Percentiles rank a stretch among this genome's conserved stretches.
Conservation (phyloP, 83 land plant species). For the Isoetes engelmannii region DNA sequence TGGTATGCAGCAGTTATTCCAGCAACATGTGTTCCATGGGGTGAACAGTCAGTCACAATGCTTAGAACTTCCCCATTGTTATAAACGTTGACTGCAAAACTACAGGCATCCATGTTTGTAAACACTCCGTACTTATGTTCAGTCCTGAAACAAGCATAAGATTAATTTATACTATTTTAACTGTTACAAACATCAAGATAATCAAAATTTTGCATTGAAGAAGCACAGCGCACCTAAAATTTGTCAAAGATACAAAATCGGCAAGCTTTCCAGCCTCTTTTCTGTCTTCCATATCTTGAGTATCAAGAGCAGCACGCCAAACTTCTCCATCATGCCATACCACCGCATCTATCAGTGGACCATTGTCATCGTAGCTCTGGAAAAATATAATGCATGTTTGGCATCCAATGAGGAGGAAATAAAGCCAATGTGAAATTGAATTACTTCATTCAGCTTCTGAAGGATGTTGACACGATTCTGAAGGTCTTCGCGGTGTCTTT, state of each 20-base stretch:
- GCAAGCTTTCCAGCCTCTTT: conserved; percentile 69
- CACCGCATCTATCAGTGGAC: conserved; percentile 95
- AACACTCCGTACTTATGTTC: conserved; percentile 79
- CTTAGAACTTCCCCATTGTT: conserved; percentile 86
- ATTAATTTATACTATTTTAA: neutral
- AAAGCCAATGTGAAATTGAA: neutral
- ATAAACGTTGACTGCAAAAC: conserved; percentile 71
- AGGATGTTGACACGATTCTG: conserved; percentile 75
- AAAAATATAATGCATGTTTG: neutral
- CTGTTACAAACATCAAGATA: too few species aligned
- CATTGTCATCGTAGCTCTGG: conserved; percentile 92
- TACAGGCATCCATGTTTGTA: conserved; percentile 87
- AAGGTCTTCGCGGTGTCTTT: conserved; percentile 74
- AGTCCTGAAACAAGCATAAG: conserved; percentile 41
- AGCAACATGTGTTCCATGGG: conserved; percentile 99
- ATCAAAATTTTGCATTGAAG: too few species aligned
- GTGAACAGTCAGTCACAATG: conserved; percentile 95
- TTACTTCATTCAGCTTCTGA: conserved; percentile 68
- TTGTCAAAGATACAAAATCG: conserved; percentile 76
- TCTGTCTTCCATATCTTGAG: conserved; percentile 73
- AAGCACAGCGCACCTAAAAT: conserved; percentile 51
- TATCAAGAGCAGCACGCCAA: conserved; percentile 97
- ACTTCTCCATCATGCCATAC: conserved; percentile 96
- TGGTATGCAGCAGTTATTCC: conserved; percentile 93
- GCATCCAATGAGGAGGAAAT: neutral